A percentile compares a stretch with the other conserved stretches of the same genome.
phyloP scores from a whole-genome alignment of 257 asterid genomes.

The Nicotiana tabacum region DNA sequence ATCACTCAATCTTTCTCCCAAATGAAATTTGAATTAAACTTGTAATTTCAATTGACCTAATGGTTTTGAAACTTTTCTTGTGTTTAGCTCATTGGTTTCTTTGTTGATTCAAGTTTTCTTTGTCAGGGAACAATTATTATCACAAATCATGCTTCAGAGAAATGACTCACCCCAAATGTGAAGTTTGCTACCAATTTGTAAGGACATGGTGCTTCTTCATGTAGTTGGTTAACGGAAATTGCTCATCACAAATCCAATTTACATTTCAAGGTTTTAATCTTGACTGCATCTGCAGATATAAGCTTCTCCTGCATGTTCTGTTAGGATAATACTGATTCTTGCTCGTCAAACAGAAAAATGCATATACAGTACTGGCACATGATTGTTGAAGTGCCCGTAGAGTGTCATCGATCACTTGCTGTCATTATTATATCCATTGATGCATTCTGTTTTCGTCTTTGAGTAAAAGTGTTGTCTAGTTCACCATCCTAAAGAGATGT shows the following conservation, averaged over 20 bases:
- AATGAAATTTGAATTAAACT: neutral
- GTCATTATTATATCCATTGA: neutral
- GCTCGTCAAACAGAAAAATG: neutral
- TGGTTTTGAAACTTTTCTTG: neutral
- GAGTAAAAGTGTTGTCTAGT: neutral
- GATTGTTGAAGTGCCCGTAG: neutral
- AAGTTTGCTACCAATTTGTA: constrained; percentile 92
- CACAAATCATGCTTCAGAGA: constrained; percentile 95
- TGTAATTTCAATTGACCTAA: neutral
- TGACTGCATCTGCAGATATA: neutral
- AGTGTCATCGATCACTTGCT: neutral
- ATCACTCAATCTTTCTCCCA: neutral
- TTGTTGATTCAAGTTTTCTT: constrained; percentile 81
- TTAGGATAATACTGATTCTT: neutral
- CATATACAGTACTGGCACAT: neutral
- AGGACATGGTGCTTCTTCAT: constrained; percentile 17
- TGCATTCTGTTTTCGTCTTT: neutral
- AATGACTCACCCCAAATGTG: constrained; percentile 92
- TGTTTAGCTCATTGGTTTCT: constrained; percentile 31
- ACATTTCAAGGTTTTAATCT: neutral
- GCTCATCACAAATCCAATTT: neutral
- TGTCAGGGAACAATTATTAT: constrained; percentile 71
- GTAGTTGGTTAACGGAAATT: neutral
- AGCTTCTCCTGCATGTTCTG: neutral
- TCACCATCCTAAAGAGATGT: neutral